Evolutionary conservation across 2,329 filamentous ascomycete genomes (phyloP).

Genomic region (Endoconidiophora polonica): DNA sequence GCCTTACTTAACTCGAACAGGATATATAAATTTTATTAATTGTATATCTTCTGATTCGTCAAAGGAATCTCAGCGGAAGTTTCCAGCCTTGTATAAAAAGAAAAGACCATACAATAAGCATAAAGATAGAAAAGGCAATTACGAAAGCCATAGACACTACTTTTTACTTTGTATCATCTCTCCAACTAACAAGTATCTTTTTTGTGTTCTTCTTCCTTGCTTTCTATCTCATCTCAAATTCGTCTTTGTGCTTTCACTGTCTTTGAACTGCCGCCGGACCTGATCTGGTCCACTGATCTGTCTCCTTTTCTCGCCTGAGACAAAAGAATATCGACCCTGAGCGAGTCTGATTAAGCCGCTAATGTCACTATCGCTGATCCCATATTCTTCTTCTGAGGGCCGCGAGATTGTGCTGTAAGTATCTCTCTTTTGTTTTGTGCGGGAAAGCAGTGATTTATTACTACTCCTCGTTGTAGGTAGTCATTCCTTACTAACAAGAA

Average conservation of each 20-base stretch:
- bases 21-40: no score
- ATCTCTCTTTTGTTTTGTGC: conserved; percentile 5
- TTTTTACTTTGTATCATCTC: no score
- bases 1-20: no score
- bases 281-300: background rate
- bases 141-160: background rate
- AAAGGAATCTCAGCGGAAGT: no score
- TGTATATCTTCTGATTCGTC: no score
- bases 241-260: background rate
- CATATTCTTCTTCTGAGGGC: conserved; percentile 55
- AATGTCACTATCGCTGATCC: conserved; percentile 48
- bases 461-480: background rate
- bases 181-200: no score
- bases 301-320: background rate
- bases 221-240: background rate
- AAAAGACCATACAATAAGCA: no score
- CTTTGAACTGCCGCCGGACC: background rate
- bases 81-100: no score
- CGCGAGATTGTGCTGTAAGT: conserved; percentile 68
- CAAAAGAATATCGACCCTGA: no score
- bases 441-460: no score
- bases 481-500: conserved; percentile 5
- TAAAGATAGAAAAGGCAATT: background rate
- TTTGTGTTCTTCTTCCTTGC: no score
- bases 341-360: background rate